Evolutionary conservation across 2,329 filamentous ascomycete genomes (phyloP).

Genomic region (Zymoseptoria ardabiliae): DNA sequence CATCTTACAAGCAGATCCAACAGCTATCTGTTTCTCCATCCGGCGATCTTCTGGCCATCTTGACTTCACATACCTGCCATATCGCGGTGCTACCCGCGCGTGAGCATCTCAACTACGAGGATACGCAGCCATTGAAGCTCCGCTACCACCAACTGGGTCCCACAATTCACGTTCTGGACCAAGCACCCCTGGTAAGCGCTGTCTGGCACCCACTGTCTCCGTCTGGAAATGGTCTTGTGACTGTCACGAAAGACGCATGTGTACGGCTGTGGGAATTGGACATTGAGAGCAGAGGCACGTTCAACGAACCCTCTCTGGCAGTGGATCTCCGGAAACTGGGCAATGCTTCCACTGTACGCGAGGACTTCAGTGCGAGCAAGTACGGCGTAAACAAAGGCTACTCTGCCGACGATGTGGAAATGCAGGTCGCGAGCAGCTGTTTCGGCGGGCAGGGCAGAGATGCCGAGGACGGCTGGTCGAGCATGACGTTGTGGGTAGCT

Average conservation of each 20-base stretch:
- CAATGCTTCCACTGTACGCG: conserved; percentile 72
- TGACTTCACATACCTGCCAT: conserved; percentile 82
- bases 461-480: conserved; percentile 67
- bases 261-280: conserved; percentile 89
- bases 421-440: conserved; percentile 84
- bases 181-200: conserved; percentile 69
- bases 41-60: conserved; percentile 72
- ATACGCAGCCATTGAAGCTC: conserved; percentile 63
- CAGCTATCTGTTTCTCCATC: conserved; percentile 81
- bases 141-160: conserved; percentile 90
- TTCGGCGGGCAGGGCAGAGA: conserved; percentile 66
- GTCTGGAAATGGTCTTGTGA: conserved; percentile 73
- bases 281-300: conserved; percentile 75
- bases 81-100: conserved; percentile 78
- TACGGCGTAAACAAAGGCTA: conserved; percentile 72
- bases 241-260: conserved; percentile 78
- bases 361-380: conserved; percentile 72
- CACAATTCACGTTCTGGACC: conserved; percentile 81
- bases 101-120: conserved; percentile 63
- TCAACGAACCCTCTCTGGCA: conserved; percentile 73
- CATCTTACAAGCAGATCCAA: conserved; percentile 72
- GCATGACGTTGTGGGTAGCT: conserved; percentile 95
- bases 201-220: conserved; percentile 91
- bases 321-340: conserved; percentile 85
- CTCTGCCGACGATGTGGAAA: conserved; percentile 82